Evolutionary conservation across 2,329 filamentous ascomycete species (phyloP).

Genomic region (Aphanoascus verrucosus): DNA sequence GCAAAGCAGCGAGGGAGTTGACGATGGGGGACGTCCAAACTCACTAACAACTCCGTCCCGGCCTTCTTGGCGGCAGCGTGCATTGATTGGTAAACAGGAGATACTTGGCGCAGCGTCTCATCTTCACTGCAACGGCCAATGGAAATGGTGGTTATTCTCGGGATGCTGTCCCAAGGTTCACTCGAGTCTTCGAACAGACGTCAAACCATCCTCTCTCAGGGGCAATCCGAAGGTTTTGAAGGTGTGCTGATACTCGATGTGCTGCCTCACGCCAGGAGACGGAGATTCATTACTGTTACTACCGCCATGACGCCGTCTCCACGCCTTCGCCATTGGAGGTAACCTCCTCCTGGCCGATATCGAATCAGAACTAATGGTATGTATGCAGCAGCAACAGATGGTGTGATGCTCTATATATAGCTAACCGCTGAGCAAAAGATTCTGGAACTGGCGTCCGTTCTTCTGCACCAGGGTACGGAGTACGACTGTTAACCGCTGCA

Average conservation of each 20-base stretch:
- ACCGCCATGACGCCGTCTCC: background rate
- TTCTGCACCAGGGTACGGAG: background rate
- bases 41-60: conserved; percentile 4
- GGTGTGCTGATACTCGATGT: conserved; percentile 2
- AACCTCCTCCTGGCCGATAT: background rate
- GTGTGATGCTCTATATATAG: background rate
- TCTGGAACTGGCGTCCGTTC: background rate
- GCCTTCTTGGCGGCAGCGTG: conserved; percentile 9
- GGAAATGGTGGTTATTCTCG: background rate
- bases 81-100: conserved; percentile 11
- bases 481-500: conserved; percentile 4
- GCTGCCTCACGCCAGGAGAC: background rate
- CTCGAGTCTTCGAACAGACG: conserved; percentile 12
- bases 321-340: background rate
- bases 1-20: conserved; percentile 1
- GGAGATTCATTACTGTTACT: background rate
- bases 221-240: background rate
- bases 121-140: conserved; percentile 11
- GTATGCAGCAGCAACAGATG: background rate
- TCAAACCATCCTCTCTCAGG: conserved; percentile 5
- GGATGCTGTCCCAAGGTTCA: conserved; percentile 12
- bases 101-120: conserved; percentile 15
- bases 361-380: background rate
- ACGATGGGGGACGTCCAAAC: conserved; percentile 2
- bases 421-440: background rate